Percentiles rank a stretch among this genome's conserved stretches.
These are phyloP conservation scores for Poa pratensis DNA, from an alignment of 176 grass and related monocot genomes.

Conservation along the genomic window DNA sequence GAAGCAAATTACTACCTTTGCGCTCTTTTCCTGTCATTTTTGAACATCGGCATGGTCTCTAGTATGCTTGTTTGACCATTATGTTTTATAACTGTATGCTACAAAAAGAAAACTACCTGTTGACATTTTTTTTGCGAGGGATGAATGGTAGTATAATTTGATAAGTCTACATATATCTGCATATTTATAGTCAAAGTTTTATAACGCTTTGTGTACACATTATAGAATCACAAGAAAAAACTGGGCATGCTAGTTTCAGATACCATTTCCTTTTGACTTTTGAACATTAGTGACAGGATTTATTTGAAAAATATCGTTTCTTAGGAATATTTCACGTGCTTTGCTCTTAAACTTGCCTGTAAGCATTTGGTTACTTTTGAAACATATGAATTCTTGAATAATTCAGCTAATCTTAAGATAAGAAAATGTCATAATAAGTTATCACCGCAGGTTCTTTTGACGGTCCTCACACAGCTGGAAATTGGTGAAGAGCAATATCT, in stretches of 20 bases:
- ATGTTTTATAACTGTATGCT: background rate
- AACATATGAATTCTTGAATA: slow-evolving; percentile 21
- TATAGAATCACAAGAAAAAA: background rate
- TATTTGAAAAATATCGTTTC: slow-evolving; percentile 12
- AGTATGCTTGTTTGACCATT: background rate
- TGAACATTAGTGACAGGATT: slow-evolving; percentile 30
- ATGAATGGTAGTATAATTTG: slow-evolving; percentile 3
- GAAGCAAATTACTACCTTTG: background rate
- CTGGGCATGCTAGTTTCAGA: background rate
- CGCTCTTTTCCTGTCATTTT: background rate
- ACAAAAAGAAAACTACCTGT: background rate
- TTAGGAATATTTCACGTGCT: background rate
- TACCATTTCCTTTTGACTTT: slow-evolving; percentile 2
- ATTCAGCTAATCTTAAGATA: slow-evolving; percentile 26
- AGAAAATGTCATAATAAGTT: slow-evolving; percentile 22
- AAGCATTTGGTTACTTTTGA: slow-evolving; percentile 4
- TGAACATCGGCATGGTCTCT: background rate
- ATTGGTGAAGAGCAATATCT: slow-evolving; percentile 90
- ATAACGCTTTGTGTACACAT: background rate
- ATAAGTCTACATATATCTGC: background rate
- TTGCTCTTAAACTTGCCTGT: background rate
- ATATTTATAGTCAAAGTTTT: background rate
- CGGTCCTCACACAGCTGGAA: slow-evolving; percentile 90
- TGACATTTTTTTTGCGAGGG: background rate
- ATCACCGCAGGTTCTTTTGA: slow-evolving; percentile 74